These are phyloP conservation scores for Curvularia sp. DNA, from an alignment of 2,329 filamentous ascomycete species.

Conservation along the genomic window DNA sequence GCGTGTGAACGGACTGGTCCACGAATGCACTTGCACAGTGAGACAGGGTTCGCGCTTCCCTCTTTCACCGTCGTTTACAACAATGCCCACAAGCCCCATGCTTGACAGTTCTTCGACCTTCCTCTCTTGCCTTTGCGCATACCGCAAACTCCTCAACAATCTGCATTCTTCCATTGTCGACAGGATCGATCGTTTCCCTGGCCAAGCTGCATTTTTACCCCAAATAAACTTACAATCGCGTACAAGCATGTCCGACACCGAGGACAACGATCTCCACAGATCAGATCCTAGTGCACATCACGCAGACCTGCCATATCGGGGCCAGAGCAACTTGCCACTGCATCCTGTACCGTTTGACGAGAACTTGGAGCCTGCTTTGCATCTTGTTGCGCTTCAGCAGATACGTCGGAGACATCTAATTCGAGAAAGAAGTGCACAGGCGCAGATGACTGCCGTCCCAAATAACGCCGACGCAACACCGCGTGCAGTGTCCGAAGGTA, in stretches of 20 bases:
- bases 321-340: no score
- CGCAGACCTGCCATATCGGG: background rate
- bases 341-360: no score
- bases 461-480: background rate
- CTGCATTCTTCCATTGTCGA: background rate
- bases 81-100: background rate
- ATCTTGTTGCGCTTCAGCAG: no score
- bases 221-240: slow-evolving; percentile 13
- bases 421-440: no score
- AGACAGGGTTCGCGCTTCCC: background rate
- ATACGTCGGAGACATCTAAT: no score
- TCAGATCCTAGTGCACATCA: background rate
- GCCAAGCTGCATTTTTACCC: slow-evolving; percentile 6
- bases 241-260: slow-evolving; percentile 17
- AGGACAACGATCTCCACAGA: background rate
- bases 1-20: background rate
- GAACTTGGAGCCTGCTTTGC: no score
- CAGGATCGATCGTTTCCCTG: slow-evolving; percentile 9
- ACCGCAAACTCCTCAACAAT: background rate
- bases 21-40: background rate
- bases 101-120: background rate
- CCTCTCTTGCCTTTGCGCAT: background rate
- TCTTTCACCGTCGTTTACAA: background rate
- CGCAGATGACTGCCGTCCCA: no score
- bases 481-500: background rate